Base-by-base conservation (phyloP, 371 early-diverging fungal genomes). In the Vairimorpha ceranae region DNA sequence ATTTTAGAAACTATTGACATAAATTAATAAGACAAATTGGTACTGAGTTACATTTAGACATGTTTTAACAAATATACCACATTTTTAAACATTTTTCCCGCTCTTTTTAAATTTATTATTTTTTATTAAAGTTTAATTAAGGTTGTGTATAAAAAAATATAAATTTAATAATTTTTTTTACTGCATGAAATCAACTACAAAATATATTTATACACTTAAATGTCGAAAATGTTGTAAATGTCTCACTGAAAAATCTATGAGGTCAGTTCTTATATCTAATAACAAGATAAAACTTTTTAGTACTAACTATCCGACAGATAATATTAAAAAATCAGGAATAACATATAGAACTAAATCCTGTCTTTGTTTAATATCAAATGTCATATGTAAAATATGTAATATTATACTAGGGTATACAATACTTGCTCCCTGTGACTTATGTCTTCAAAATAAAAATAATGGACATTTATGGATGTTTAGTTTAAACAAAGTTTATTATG, bases 401-500 rank as follows among this genome's bases (percentile, higher is more conserved):
- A 92, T 92, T 80, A 89, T 90, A 17, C 85, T 94, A 63, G 94
- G 94, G 0, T 94, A 95, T 83, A 93, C 92, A 82, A 91, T 95
- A 10, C 90, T 92, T 0, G 90, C 90, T 75, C 94, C 95, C 8
- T 95, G 96, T 82, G 82, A 86, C n/a, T 85, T 84, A 58, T 95
- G 95, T 79, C 85, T 94, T 45, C 88, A 88, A 32, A 87, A 90
- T 33, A 90, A 92, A 77, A 92, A 93, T 85, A 95, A 93, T 80
- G 93, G 94, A 70, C 94, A 94, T 78, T 91, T 92, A 77, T 93
- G 92, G 92, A 94, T 95, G 93, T 94, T 93, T 78, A 88, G 91
- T 75, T 88, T 64, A 32, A 51, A 23, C 23, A 43, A 51, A 46
- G 58, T 72, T 23, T 54, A 45, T 36, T 52, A 33, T 41, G 27